Evolutionary conservation across 2,329 filamentous ascomycete genomes (phyloP).

Genomic region (Xylaria hypoxylon): DNA sequence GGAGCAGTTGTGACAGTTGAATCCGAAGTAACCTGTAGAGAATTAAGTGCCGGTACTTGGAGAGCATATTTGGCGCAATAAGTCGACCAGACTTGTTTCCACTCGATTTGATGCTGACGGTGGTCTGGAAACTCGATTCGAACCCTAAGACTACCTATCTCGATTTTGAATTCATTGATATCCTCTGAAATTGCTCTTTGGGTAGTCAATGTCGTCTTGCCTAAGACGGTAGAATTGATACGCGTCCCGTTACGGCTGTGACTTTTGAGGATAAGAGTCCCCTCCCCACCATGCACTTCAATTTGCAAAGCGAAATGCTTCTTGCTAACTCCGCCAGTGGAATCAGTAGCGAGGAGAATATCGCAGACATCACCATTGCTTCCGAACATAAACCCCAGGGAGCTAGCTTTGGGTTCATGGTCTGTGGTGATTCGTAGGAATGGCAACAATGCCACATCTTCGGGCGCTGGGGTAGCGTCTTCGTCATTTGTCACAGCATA

Average conservation of each 20-base stretch:
- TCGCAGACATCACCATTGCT: background rate
- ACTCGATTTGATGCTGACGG: background rate
- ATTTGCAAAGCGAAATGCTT: slow-evolving; percentile 2
- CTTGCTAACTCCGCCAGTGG: background rate
- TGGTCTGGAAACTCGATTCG: background rate
- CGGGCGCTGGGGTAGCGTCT: background rate
- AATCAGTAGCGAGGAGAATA: background rate
- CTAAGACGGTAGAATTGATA: too few species aligned
- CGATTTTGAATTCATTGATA: background rate
- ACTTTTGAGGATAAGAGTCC: background rate
- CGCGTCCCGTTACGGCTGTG: background rate
- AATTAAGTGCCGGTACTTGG: too few species aligned
- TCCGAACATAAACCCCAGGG: slow-evolving; percentile 12
- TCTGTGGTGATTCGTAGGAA: slow-evolving; percentile 19
- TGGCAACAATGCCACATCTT: background rate
- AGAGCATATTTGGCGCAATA: background rate
- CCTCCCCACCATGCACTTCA: background rate
- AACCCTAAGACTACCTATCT: background rate
- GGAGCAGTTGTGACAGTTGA: background rate
- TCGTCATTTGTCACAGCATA: background rate
- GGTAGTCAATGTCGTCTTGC: background rate
- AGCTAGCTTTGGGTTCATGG: background rate
- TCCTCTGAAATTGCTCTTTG: background rate
- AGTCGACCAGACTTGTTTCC: background rate
- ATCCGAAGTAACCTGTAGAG: background rate